Percentiles rank a stretch among this genome's conserved stretches.
phyloP scores from a whole-genome alignment of 176 grass and related monocot genomes.

The Rhynchospora pubera region DNA sequence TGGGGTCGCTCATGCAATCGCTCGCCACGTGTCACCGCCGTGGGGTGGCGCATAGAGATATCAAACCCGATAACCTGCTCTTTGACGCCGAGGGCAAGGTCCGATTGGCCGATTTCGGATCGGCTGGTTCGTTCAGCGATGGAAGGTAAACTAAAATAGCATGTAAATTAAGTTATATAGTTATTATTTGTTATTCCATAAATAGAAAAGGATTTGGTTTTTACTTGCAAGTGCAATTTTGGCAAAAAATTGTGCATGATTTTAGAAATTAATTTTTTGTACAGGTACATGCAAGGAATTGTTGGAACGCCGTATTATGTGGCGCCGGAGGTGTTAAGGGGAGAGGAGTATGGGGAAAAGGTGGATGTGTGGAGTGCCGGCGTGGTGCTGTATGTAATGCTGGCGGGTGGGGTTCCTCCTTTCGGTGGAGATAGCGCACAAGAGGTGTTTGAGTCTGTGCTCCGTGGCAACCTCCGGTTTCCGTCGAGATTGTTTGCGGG shows the following conservation, averaged over 20 bases:
- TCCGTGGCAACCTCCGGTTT: conserved; percentile 46
- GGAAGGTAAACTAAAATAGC: conserved; percentile 1
- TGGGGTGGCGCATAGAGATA: conserved; percentile 62
- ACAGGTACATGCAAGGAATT: conserved; percentile 43
- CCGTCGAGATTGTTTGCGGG: conserved; percentile 44
- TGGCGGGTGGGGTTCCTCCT: conserved; percentile 64
- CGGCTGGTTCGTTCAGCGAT: conserved; percentile 45
- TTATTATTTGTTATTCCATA: background rate
- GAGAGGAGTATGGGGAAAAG: conserved; percentile 67
- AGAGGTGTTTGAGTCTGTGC: conserved; percentile 55
- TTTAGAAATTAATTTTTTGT: background rate
- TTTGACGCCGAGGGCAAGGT: conserved; percentile 22
- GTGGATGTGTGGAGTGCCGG: conserved; percentile 81
- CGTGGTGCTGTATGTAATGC: conserved; percentile 77
- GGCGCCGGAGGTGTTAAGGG: conserved; percentile 64
- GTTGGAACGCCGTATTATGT: conserved; percentile 81
- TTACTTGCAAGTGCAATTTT: background rate
- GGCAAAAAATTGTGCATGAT: background rate
- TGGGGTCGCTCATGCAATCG: conserved; percentile 41
- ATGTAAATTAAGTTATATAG: background rate
- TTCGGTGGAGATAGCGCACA: conserved; percentile 55
- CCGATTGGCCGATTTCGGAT: conserved; percentile 71
- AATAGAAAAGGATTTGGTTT: background rate
- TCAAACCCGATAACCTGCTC: conserved; percentile 82
- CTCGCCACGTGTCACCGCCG: conserved; percentile 61